phyloP scores from a whole-genome alignment of 345 rosid genomes.

The Salix viminalis region DNA sequence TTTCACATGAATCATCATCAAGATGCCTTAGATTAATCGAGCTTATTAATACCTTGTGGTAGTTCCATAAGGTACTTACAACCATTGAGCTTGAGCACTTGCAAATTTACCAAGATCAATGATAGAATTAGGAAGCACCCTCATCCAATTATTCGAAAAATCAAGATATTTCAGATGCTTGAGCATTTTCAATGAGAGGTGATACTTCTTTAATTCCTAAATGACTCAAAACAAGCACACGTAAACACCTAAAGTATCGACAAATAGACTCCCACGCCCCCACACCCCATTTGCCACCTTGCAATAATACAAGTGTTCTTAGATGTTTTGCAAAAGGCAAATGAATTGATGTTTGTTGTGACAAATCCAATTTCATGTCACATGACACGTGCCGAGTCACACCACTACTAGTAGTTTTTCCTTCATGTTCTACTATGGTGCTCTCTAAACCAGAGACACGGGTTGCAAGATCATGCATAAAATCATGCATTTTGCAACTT shows the following conservation, averaged over 20 bases:
- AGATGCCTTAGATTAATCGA: conserved; percentile 8
- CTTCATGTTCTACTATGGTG: not conserved
- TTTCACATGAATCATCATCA: not conserved
- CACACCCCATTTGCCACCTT: too few relatives aligned
- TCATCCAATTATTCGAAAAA: conserved; percentile 2
- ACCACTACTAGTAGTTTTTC: not conserved
- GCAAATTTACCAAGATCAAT: conserved; percentile 11
- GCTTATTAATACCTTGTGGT: not conserved
- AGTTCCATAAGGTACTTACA: not conserved
- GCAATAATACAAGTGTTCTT: not conserved
- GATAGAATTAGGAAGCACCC: conserved; percentile 13
- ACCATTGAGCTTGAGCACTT: not conserved
- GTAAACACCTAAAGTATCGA: not conserved
- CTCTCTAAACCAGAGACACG: conserved; percentile 5
- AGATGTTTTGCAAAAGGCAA: not conserved
- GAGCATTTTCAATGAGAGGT: not conserved
- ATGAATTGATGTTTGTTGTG: not conserved
- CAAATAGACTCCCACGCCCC: not conserved
- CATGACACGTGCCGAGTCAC: conserved; percentile 13
- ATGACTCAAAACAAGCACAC: not conserved
- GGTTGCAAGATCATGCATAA: conserved; percentile 23
- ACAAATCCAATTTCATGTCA: not conserved
- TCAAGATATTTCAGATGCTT: conserved; percentile 18
- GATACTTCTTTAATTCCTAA: not conserved
- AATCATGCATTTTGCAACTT: conserved; percentile 18